A percentile compares a stretch with the other conserved stretches of the same genome.
Evolutionary conservation across 2,329 filamentous ascomycete genomes (phyloP).

Genomic region (Colletotrichum aenigma): DNA sequence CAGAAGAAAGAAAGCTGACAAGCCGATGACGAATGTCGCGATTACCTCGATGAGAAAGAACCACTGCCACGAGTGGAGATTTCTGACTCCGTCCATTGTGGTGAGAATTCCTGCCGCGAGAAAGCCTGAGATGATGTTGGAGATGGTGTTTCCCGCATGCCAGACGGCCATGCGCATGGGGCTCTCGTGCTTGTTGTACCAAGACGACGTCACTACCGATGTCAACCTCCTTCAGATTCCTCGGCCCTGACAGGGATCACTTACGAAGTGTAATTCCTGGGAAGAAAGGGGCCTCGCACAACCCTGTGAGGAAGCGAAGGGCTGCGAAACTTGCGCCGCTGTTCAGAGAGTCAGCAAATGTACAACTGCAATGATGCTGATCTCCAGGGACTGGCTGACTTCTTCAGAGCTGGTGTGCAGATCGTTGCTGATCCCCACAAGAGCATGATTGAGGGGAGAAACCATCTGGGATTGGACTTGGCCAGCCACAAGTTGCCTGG

Average conservation of each 20-base stretch:
- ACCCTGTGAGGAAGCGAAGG: conserved; percentile 30
- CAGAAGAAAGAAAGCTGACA: conserved; percentile 37
- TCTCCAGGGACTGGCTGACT: conserved; percentile 4
- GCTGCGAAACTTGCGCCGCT: conserved; percentile 27
- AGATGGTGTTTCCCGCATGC: conserved; percentile 49
- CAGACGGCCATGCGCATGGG: conserved; percentile 46
- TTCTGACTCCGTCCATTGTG: conserved; percentile 42
- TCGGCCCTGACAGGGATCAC: neutral
- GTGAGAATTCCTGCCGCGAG: conserved; percentile 47
- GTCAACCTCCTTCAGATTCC: neutral
- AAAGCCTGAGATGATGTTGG: conserved; percentile 48
- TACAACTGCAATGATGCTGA: neutral
- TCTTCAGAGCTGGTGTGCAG: conserved; percentile 43
- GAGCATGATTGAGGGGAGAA: conserved; percentile 42
- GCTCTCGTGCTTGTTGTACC: conserved; percentile 47
- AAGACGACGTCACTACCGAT: conserved; percentile 39
- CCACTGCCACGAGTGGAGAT: conserved; percentile 47
- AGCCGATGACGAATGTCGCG: conserved; percentile 35
- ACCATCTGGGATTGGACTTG: conserved; percentile 36
- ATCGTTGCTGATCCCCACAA: conserved; percentile 44
- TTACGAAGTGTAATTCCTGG: conserved; percentile 49
- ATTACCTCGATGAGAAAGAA: conserved; percentile 48
- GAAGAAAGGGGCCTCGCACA: conserved; percentile 42
- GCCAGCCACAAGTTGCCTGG: conserved; percentile 49
- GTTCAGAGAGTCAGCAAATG: neutral